Base-by-base conservation (phyloP, 352 stramenopile species). In the Detonula confervacea region DNA sequence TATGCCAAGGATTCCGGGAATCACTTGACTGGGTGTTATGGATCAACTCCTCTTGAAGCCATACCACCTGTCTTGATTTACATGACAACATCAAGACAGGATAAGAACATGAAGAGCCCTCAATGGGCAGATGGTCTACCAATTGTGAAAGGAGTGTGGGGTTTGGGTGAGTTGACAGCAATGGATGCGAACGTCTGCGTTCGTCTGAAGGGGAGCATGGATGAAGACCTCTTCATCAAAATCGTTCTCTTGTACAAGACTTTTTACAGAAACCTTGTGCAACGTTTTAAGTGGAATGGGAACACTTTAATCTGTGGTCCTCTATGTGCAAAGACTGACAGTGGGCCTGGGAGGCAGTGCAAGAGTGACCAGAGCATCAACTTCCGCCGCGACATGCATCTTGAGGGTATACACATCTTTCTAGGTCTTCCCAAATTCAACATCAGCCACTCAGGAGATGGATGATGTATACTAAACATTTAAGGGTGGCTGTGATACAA, bases 341-440 rank as follows among this genome's bases (percentile, higher is more conserved):
- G 20, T 16, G 51, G n/a, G n/a, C n/a, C n/a, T n/a, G n/a, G n/a
- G n/a, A n/a, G n/a, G n/a, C n/a, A n/a, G n/a, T n/a, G n/a, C n/a
- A n/a, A n/a, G n/a, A n/a, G n/a, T n/a, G n/a, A 39, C 8, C 3
- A 35, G 8, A 60, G n/a, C n/a, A 37, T 60, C 25, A 37, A 30
- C 12, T 60, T 60, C n/a, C 51, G 51, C 7, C 6, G 20, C 4
- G 51, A 60, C 25, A 60, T 60, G 51, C 51, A 60, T 29, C 51
- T 7, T 16, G 6, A 20, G 6, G 51, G 51, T 2, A 5, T 60
- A 7, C 51, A 60, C 18, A 39, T 60, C 4, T 7, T 5, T 16
- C 51, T 22, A 11, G 51, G 51, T 5, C 51, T 60, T n/a, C n/a
- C 51, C 51, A 20, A 60, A 60, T n/a, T 30, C 51, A 4, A 60